Evolutionary conservation across 257 asterid species (phyloP), one percentile per base, ranked within the genome.

Genomic region (Fraxinus pennsylvanica): DNA sequence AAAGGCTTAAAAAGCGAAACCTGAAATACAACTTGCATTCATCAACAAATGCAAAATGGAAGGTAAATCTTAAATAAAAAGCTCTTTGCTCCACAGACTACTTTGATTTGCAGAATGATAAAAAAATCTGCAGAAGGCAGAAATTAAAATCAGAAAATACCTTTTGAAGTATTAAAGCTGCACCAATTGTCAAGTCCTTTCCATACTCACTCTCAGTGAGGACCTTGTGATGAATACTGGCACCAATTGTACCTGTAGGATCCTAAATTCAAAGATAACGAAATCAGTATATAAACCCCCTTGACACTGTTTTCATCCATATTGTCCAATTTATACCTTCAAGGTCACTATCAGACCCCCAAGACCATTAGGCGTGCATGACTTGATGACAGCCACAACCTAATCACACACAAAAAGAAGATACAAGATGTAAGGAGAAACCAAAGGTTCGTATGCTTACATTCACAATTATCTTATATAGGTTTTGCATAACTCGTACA

Each of bases 371-470:
- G 90, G 94, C 59, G 91, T 85, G 83, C 92, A 85, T 73, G 98
- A 89, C 82, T 92, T 90, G 81, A 95, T 84, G 59, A 95, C 88
- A 63, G 96, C 97, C 77, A 93, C 97, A 83, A 91, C 89, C 99
- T 95, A 85, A 71, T 25, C 65, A 75, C n/a, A 78, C 21, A 76
- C 80, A 78, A 84, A 77, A 71, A 75, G 74, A 71, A 70, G 76
- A 75, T 74, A 19, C 69, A 81, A 61, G 79, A 76, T n/a, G 72
- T 50, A 50, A 74, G 35, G 66, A 76, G 19, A 63, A 8, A 39
- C 74, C 17, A 43, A 41, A 27, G 76, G 72, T 65, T 68, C 25
- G 27, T 27, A 43, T 43, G 68, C 72, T 39, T 17, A 45, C 71
- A 82, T 63, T 29, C 54, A 38, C 27, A n/a, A 59, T 6, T 22